Percentiles rank a stretch among this genome's conserved stretches.
These are phyloP conservation scores for Closterium sp. DNA, from an alignment of 139 green algal genomes.

Conservation along the genomic window DNA sequence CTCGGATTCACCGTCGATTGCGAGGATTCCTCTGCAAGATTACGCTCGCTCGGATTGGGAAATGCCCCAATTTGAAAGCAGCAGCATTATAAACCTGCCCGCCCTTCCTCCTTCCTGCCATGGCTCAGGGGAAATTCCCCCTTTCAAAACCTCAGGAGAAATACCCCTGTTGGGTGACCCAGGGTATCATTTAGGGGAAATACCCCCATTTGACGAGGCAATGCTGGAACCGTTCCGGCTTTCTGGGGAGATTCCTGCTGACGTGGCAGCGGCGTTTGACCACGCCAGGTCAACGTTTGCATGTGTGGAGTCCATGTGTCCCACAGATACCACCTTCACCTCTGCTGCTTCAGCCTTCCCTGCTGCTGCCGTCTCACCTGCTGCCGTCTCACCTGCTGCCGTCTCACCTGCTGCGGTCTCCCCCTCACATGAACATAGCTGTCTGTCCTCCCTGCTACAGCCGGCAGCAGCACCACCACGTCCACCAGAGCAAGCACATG, in stretches of 20 bases:
- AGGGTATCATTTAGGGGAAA: neutral
- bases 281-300: neutral
- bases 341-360: neutral
- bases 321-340: neutral
- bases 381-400: neutral
- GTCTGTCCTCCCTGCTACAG: too few relatives aligned
- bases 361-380: neutral
- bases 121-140: neutral
- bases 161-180: neutral
- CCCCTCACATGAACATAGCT: too few relatives aligned
- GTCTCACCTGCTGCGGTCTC: neutral
- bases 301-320: neutral
- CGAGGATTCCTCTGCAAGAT: too few relatives aligned
- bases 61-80: neutral
- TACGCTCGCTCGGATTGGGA: neutral
- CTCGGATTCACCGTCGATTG: too few relatives aligned
- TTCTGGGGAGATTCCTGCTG: neutral
- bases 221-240: neutral
- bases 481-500: too few relatives aligned
- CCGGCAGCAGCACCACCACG: too few relatives aligned
- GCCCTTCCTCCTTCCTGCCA: neutral
- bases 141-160: neutral
- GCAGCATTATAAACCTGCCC: neutral
- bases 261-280: neutral
- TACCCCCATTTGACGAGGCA: neutral